Conservation (phyloP, 1,139 yeast genomes). For the Pichia sp. region DNA sequence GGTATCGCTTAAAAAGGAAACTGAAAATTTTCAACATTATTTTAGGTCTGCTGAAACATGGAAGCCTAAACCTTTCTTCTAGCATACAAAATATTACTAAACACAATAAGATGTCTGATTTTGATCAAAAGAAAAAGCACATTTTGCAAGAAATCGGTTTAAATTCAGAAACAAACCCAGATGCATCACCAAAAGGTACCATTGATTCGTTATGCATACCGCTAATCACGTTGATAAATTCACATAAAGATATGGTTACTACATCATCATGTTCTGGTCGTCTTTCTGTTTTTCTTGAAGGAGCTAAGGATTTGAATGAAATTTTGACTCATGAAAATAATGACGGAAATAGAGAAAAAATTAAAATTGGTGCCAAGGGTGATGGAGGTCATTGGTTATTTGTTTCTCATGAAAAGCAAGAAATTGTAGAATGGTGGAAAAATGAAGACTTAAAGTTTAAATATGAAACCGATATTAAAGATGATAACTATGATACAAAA, state of each 20-base stretch:
- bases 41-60: too few relatives aligned
- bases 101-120: slow-evolving; percentile 23
- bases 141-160: slow-evolving; percentile 51
- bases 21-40: slow-evolving; percentile 5
- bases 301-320: slow-evolving; percentile 33
- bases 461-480: background rate
- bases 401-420: slow-evolving; percentile 59
- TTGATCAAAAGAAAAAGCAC: slow-evolving; percentile 59
- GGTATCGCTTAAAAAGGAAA: slow-evolving; percentile 2
- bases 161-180: slow-evolving; percentile 41
- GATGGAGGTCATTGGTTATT: slow-evolving; percentile 81
- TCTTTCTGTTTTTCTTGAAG: slow-evolving; percentile 75
- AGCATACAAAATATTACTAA: too few relatives aligned
- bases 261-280: slow-evolving; percentile 89
- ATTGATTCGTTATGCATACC: slow-evolving; percentile 71
- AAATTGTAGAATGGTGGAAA: slow-evolving; percentile 48
- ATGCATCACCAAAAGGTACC: slow-evolving; percentile 79
- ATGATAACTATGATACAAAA: background rate
- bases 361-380: slow-evolving; percentile 73
- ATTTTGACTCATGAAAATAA: slow-evolving; percentile 28
- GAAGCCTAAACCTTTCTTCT: too few relatives aligned
- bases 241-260: slow-evolving; percentile 64
- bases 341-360: slow-evolving; percentile 13
- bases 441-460: background rate
- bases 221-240: slow-evolving; percentile 59